Evolutionary conservation across 2,329 filamentous ascomycete species (phyloP), one percentile per base, ranked within the genome.

Genomic region (Pseudonectria buxi): DNA sequence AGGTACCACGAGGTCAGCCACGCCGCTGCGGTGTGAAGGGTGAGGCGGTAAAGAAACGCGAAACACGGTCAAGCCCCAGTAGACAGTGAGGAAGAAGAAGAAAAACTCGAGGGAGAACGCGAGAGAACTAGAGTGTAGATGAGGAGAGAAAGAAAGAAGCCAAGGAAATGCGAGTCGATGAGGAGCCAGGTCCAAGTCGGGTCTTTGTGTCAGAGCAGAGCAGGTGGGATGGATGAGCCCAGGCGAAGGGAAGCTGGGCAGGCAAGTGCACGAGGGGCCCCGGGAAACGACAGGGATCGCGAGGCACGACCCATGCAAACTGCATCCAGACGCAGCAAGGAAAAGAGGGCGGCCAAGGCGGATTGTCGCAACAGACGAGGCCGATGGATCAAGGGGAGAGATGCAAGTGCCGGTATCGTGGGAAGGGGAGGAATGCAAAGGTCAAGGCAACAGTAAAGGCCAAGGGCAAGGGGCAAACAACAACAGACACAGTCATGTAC

Each of bases 181-280:
- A 44, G 53, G 41, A n/a, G 40, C 41, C 48, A 47, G 50, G 50
- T 51, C 50, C 43, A 48, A 48, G 45, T 46, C 50, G 53, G 51
- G 50, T 45, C 48, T 53, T 53, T 53, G 52, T 53, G 50, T 53
- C 50, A 51, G 41, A 45, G 49, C 30, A n/a, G n/a, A n/a, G n/a
- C 27, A 18, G 28, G 28, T 30, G 14, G 46, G 50, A 47, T 53
- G 50, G 50, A 53, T 44, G 50, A 50, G 50, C 51, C 48, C 51
- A 47, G 47, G 46, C 44, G 44, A 33, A 35, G 39, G 44, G 39
- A 40, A 36, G 42, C 41, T 43, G 39, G 44, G 39, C 32, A 42
- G 40, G 12, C 24, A 32, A 24, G 13, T 24, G 11, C 14, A 16
- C 30, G 25, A 9, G 30, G n/a, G n/a, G n/a, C n/a, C n/a, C 30